Evolutionary conservation across 768 basidiomycete genomes (phyloP), one percentile per base, ranked within the genome.

Genomic region (Amanita subjunquillea): DNA sequence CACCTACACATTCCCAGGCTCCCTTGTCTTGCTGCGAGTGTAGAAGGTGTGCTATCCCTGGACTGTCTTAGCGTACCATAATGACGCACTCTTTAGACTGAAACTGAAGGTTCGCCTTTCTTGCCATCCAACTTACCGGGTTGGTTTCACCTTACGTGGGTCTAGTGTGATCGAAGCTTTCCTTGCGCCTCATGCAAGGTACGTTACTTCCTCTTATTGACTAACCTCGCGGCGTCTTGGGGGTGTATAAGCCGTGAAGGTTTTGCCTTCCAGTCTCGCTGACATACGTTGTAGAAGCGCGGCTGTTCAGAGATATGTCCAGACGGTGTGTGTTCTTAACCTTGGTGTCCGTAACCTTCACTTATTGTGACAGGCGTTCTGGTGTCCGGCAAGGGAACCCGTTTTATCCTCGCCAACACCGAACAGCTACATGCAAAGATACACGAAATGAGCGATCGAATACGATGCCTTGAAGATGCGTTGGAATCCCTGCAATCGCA

Each of bases 251-350:
- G 47, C 27, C 44, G 30, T 53, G 32, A 47, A 44, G 25, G 36
- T 53, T 23, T 41, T 37, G 32, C 30, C 29, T 22, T 15, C 38
- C 20, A 25, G 9, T 25, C 22, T 37, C 32, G 43, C 50, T 48
- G 23, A 50, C 50, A 38, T 17, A 46, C 55, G 54, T 30, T 66
- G 62, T 59, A 79, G 60, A 81, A 82, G 70, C 75, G 81, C 36
- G 80, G 83, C 2, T 82, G 80, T 54, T 77, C 80, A 13, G 79
- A 82, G 59, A 83, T 83, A 57, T 82, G 81, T 60, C 81, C 81
- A 20, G 77, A 80, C 60, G 81, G 80, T 79, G 50, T n/a, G 67
- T 56, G 15, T 20, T 46, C 15, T 43, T 22, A 30, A 15, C 8
- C 12, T 23, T 46, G 27, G 1, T 34, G 29, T 49, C 22, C 54